Evolutionary conservation across 192 early-diverging fungal species (phyloP), one percentile per base, ranked within the genome.

Genomic region (Pecoramyces ruminantium): DNA sequence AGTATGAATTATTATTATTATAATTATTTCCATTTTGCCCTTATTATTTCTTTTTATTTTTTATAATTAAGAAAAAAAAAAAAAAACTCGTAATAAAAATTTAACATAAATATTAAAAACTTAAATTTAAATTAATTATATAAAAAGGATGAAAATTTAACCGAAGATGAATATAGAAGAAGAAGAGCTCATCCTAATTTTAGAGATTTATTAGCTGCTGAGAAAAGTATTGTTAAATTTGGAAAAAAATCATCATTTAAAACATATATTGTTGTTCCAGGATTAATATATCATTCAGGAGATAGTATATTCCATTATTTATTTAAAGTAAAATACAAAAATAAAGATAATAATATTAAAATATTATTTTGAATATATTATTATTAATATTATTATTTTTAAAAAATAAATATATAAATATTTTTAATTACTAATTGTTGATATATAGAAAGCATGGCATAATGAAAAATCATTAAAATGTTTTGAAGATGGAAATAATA

Each of bases 101-200:
- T n/a, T n/a, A n/a, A n/a, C 11, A 34, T 34, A 34, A 34, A 34
- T 34, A 34, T 34, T 34, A 6, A 34, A 34, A 6, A 34, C 30
- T n/a, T n/a, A n/a, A n/a, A n/a, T n/a, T n/a, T n/a, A n/a, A 34
- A 34, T 34, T 6, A 34, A 34, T 34, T 34, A 38, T 21, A 77
- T 13, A 89, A 91, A 80, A 84, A 87, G 8, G 90, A 91, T 25
- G 86, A 86, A 12, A 85, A 85, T 29, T 78, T 91, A 16, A 83
- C 86, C 18, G 90, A 91, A 81, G 89, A 91, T 80, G 90, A 91
- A 81, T 91, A 87, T 79, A 85, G 90, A 16, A 83, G 89, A 29
- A 79, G 90, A 29, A 89, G 88, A 58, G 84, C 88, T 25, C 90
- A 91, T 78, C 87, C 90, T 12, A 90, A 91, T 79, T 91, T 87